Evolutionary conservation across 1,284 basidiomycete species (phyloP), one percentile per base, ranked within the genome.

Genomic region (Sanghuangporus sanghuang): DNA sequence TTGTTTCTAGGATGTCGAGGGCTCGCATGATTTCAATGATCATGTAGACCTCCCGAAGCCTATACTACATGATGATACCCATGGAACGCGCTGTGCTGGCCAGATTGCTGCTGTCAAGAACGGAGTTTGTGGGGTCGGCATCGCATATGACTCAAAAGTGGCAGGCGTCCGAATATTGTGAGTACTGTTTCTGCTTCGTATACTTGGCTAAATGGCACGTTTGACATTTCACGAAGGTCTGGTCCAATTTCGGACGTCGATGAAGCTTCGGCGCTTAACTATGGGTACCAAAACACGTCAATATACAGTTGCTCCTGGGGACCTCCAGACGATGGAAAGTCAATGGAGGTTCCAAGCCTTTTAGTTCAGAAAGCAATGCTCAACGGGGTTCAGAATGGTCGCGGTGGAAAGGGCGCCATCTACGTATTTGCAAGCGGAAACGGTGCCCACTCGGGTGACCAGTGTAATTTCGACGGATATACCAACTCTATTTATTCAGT

Each of bases 391-490:
- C 90, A 95, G 75, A 91, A 94, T 57, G 97, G 97, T 3, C 85
- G 97, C 58, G 84, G 78, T 50, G 95, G 96, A 21, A 95, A 93
- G 71, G 97, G 97, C 2, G 95, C 90, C 49, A 81, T 99, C 67
- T 99, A 93, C 71, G 97, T 99, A 40, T 99, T 99, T 74, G 97
- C 97, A 1, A 96, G 95, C 64, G 97, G 97, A 1, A 99, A 99
- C 73, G 97, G 97, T 27, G 97, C 94, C 23, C 84, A 85, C 3
- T 82, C 83, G 57, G 93, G 92, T 36, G 97, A 99, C 73, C 97
- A 99, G 76, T 99, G 97, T 80, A 99, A 99, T 76, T 99, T 99
- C 73, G 97, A 99, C 70, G 97, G 97, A 7, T 99, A 99, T 75
- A 99, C 97, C 38, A 99, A 99, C 74, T 94, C 91, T 68, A 97